Evolutionary conservation across 495 filamentous ascomycete genomes (phyloP), one percentile per base, ranked within the genome.

Genomic region (Aspergillus baeticus): DNA sequence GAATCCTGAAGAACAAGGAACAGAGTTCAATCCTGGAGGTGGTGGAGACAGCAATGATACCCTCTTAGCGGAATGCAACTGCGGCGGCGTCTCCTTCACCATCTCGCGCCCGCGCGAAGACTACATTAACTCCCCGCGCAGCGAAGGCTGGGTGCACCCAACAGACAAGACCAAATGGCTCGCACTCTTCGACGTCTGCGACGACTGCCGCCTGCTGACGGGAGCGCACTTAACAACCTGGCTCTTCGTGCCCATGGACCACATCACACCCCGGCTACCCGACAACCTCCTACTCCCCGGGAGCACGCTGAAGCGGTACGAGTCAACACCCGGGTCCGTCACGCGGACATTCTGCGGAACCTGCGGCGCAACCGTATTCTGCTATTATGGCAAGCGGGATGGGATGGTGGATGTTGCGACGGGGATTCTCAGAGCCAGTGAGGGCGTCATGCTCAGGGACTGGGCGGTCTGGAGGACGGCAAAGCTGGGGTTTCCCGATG

Each of bases 311-410:
- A 72, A 73, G 17, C 65, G 62, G 20, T 83, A 81, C 50, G 52
- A 59, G 5, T 80, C 75, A 10, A 77, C 17, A 10, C 41, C 73
- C 1, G 54, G 69, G 18, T 75, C 67, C 18, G 74, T 80, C 0
- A 67, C 74, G 39, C 67, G 81, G 6, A 80, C 78, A 20, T 82
- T 81, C 58, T 86, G 83, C 62, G 62, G 69, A 8, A 65, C 54
- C 3, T 86, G 83, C 57, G 80, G 80, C 10, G 79, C 81, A 1
- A 69, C 64, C 10, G 70, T 81, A 6, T 83, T 84, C 41, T 84
- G 75, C 58, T 69, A 63, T 6, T 61, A 58, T 15, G 72, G 75
- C 17, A 66, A 65, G 6, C 62, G 80, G 45, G 69, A 72, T 1
- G 62, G 72, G 3, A 63, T 82, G 23, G 69, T 83, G 0, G 79